Conservation (phyloP, 305 asterid genomes). For the Fraxinus xanthoxyloides region DNA sequence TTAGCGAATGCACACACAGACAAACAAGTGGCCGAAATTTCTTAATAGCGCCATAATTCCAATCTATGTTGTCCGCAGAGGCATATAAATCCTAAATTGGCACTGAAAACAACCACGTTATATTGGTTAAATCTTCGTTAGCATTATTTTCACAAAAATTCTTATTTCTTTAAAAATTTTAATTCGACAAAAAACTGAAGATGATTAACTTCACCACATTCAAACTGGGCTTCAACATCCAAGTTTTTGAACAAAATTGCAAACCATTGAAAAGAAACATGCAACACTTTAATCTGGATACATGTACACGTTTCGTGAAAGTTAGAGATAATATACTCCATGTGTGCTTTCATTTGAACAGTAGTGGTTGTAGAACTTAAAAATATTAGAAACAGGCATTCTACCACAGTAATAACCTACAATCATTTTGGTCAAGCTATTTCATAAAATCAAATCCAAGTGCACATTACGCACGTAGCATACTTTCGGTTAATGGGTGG, state of each 20-base stretch:
- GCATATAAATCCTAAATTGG: not conserved
- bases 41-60: not conserved
- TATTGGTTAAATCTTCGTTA: not conserved
- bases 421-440: not conserved
- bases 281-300: not conserved
- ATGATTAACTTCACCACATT: not conserved
- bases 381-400: not conserved
- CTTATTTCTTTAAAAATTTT: not conserved
- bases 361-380: not conserved
- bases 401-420: not conserved
- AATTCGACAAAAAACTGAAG: not conserved
- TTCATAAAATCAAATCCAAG: not conserved
- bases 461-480: not conserved
- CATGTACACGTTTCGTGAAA: not conserved
- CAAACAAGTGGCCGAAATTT: not conserved
- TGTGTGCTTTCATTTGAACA: not conserved
- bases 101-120: not conserved
- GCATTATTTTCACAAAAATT: not conserved
- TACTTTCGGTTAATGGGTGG: not conserved
- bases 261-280: not conserved
- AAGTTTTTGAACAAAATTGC: not conserved
- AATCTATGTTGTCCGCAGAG: not conserved
- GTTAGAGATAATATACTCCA: not conserved
- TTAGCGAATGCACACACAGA: not conserved
- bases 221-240: not conserved